Evolutionary conservation across 2,329 filamentous ascomycete genomes (phyloP).

Genomic region (Cercospora zeina): DNA sequence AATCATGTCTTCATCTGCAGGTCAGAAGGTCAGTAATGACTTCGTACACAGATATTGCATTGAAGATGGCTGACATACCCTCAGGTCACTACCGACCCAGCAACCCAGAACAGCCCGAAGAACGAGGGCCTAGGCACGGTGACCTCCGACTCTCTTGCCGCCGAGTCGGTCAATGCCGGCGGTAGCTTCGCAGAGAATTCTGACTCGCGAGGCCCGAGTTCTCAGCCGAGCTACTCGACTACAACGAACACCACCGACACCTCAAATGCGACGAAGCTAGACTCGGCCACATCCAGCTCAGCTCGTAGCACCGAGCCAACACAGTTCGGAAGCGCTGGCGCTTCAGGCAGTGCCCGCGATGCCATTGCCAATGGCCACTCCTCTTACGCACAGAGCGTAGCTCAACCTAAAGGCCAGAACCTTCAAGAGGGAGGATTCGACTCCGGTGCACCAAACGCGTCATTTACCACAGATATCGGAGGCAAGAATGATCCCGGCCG

Average conservation of each 20-base stretch:
- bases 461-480: slow-evolving; percentile 56
- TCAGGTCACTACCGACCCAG: slow-evolving; percentile 46
- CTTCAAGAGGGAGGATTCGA: slow-evolving; percentile 38
- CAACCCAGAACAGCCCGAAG: slow-evolving; percentile 53
- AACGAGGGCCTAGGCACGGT: slow-evolving; percentile 66
- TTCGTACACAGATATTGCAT: background rate
- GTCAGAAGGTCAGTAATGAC: slow-evolving; percentile 14
- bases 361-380: background rate
- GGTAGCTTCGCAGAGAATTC: slow-evolving; percentile 64
- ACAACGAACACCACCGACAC: slow-evolving; percentile 60
- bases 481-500: slow-evolving; percentile 57
- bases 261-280: slow-evolving; percentile 54
- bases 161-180: slow-evolving; percentile 63
- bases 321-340: background rate
- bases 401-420: slow-evolving; percentile 35
- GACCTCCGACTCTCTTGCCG: slow-evolving; percentile 70
- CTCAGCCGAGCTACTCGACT: slow-evolving; percentile 54
- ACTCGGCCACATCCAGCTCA: slow-evolving; percentile 50
- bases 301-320: slow-evolving; percentile 24
- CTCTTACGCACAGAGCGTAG: background rate
- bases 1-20: slow-evolving; percentile 16
- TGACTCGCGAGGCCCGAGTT: slow-evolving; percentile 52
- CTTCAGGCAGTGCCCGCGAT: slow-evolving; percentile 31
- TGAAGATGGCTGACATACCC: background rate
- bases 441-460: slow-evolving; percentile 49